Evolutionary conservation across 2,329 filamentous ascomycete genomes (phyloP).

Genomic region (Ophiosphaerella narmari): DNA sequence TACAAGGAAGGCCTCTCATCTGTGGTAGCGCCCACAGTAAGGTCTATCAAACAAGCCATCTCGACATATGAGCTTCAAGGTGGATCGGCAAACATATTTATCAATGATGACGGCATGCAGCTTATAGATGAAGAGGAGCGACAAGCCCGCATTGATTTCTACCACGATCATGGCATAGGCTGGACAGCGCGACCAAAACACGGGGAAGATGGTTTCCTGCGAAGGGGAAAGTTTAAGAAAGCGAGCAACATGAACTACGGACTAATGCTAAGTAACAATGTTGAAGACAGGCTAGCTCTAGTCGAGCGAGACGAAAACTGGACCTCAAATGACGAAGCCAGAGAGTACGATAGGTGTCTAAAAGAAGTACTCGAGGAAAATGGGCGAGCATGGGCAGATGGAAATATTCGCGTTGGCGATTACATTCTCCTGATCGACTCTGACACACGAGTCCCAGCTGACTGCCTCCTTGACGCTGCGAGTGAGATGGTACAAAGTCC

Average conservation of each 20-base stretch:
- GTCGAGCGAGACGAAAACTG: constrained; percentile 29
- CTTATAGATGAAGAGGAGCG: constrained; percentile 56
- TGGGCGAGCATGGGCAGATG: constrained; percentile 74
- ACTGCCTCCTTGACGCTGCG: constrained; percentile 78
- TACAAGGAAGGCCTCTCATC: constrained; percentile 80
- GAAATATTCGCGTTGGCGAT: constrained; percentile 84
- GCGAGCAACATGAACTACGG: constrained; percentile 78
- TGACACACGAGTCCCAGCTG: constrained; percentile 57
- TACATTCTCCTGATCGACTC: constrained; percentile 70
- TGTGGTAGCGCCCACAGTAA: constrained; percentile 78
- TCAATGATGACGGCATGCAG: constrained; percentile 73
- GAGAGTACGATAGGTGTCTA: constrained; percentile 48
- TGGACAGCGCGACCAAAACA: constrained; percentile 56
- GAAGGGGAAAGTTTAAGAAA: constrained; percentile 46
- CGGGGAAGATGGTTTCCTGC: constrained; percentile 28
- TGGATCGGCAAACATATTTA: constrained; percentile 68
- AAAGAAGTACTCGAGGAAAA: constrained; percentile 70
- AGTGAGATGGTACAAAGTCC: constrained; percentile 82
- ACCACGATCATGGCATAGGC: constrained; percentile 57
- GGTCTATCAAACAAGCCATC: constrained; percentile 72
- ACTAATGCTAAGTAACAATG: constrained; percentile 63
- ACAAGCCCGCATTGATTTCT: constrained; percentile 52
- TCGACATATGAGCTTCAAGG: constrained; percentile 60
- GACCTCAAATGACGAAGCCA: constrained; percentile 44
- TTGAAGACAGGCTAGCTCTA: constrained; percentile 62